phyloP scores from a whole-genome alignment of 805 yeast species.

The Suhomyces xylopsoci region DNA sequence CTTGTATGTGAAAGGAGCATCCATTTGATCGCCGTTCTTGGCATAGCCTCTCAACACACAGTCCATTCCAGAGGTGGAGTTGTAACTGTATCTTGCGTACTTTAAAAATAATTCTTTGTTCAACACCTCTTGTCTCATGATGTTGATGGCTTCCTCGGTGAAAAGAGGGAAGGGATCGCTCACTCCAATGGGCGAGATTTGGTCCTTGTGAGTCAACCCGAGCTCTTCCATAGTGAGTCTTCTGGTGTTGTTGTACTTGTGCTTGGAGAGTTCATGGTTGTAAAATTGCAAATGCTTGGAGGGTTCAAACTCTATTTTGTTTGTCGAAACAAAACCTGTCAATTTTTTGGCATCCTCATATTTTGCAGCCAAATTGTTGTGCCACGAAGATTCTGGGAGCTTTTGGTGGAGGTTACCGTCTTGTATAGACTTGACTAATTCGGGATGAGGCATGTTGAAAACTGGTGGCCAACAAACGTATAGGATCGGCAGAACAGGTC shows the following conservation, averaged over 20 bases:
- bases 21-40: slow-evolving; percentile 24
- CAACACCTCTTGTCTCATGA: slow-evolving; percentile 56
- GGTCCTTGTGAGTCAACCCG: slow-evolving; percentile 43
- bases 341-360: slow-evolving; percentile 14
- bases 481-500: not conserved
- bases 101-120: slow-evolving; percentile 43
- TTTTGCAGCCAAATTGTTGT: slow-evolving; percentile 29
- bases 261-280: slow-evolving; percentile 14
- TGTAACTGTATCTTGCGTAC: slow-evolving; percentile 41
- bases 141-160: slow-evolving; percentile 56
- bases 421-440: slow-evolving; percentile 6
- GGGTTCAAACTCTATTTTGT: slow-evolving; percentile 27
- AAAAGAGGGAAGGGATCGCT: slow-evolving; percentile 60
- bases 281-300: slow-evolving; percentile 30
- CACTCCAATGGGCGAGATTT: slow-evolving; percentile 55
- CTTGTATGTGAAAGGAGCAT: slow-evolving; percentile 49
- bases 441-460: slow-evolving; percentile 7
- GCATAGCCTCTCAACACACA: slow-evolving; percentile 51
- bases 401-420: slow-evolving; percentile 37
- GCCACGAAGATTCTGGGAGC: slow-evolving; percentile 31
- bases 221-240: slow-evolving; percentile 47
- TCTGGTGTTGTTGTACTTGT: slow-evolving; percentile 24
- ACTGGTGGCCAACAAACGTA: not conserved
- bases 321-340: slow-evolving; percentile 7
- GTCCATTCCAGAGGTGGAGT: slow-evolving; percentile 50